Conservation (phyloP, 2,329 filamentous ascomycete species). For the Ustulina deusta region DNA sequence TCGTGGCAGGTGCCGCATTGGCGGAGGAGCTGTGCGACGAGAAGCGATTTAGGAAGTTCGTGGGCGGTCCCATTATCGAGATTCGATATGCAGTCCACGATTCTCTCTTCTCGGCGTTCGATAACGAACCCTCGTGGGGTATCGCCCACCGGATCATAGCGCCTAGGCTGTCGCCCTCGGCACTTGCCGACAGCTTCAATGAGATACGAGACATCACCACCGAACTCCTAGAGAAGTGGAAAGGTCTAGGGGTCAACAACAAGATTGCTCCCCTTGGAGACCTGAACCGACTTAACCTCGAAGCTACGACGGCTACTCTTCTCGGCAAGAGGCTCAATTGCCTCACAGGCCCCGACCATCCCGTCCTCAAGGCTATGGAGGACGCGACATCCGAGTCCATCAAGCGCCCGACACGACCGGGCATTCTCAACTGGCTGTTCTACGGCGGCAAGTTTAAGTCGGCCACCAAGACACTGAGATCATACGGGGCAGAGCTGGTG, state of each 20-base stretch:
- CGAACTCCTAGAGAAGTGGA: slow-evolving; percentile 66
- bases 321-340: slow-evolving; percentile 64
- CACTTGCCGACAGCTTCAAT: slow-evolving; percentile 54
- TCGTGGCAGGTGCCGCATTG: slow-evolving; percentile 57
- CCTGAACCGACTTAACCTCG: slow-evolving; percentile 66
- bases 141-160: slow-evolving; percentile 65
- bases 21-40: slow-evolving; percentile 63
- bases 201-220: slow-evolving; percentile 63
- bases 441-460: slow-evolving; percentile 66
- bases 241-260: slow-evolving; percentile 52
- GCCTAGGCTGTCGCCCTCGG: slow-evolving; percentile 55
- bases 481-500: slow-evolving; percentile 68
- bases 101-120: slow-evolving; percentile 64
- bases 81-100: slow-evolving; percentile 64
- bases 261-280: slow-evolving; percentile 61
- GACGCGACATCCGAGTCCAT: slow-evolving; percentile 67
- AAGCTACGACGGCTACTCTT: slow-evolving; percentile 62
- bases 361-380: slow-evolving; percentile 66
- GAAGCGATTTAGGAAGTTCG: slow-evolving; percentile 66
- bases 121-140: slow-evolving; percentile 62
- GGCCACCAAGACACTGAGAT: slow-evolving; percentile 65
- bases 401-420: slow-evolving; percentile 64
- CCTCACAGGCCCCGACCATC: slow-evolving; percentile 60
- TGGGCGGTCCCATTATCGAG: slow-evolving; percentile 65
- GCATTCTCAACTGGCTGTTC: slow-evolving; percentile 64